A percentile compares a stretch with the other conserved stretches of the same genome.
Conservation (phyloP, 306 rosid species). For the Quercus engelmannii region DNA sequence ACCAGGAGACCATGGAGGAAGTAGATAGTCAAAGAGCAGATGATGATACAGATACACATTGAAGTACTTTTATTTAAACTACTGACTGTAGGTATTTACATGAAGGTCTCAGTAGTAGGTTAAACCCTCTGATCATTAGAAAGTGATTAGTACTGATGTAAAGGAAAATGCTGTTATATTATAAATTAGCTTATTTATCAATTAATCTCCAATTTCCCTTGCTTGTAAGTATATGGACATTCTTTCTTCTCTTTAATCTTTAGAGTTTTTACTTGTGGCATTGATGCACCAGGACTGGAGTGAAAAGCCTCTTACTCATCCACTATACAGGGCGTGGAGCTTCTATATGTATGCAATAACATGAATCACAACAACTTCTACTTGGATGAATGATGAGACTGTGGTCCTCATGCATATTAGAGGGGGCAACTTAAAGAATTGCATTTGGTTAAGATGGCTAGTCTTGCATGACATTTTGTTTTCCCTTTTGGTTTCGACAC, state of each 20-base stretch:
- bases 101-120: conserved; percentile 42
- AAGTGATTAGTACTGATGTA: conserved; percentile 21
- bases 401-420: no score
- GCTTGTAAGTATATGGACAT: background rate
- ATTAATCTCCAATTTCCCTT: background rate
- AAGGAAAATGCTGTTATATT: conserved; percentile 13
- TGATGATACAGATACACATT: conserved; percentile 28
- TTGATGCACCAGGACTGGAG: no score
- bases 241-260: no score
- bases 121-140: conserved; percentile 34
- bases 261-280: no score
- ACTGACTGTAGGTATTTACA: conserved; percentile 32
- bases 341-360: no score
- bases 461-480: background rate
- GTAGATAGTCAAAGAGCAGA: conserved; percentile 40
- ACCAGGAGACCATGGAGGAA: conserved; percentile 38
- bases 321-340: no score
- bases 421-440: no score
- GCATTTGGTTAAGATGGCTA: no score
- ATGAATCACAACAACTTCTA: no score
- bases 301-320: no score
- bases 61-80: conserved; percentile 16
- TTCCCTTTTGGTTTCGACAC: background rate
- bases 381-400: no score
- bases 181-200: background rate